These are phyloP conservation scores for Zymoseptoria tritici DNA, from an alignment of 2,329 filamentous ascomycete genomes.

Conservation along the genomic window DNA sequence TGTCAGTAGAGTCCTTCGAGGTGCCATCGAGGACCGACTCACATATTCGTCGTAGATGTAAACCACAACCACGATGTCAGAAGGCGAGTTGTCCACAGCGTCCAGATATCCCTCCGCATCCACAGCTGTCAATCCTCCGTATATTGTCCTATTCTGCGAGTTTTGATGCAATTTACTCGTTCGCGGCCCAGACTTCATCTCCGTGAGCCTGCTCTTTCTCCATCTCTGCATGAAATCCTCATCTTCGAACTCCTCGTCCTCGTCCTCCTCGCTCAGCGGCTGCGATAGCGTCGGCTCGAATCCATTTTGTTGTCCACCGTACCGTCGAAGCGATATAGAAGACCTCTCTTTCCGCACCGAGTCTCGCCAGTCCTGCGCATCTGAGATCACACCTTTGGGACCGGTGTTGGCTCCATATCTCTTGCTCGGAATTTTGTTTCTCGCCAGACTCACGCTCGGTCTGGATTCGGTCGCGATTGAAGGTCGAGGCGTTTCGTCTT, in stretches of 20 bases:
- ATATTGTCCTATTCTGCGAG: conserved; percentile 54
- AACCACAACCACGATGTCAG: conserved; percentile 80
- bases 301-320: neutral
- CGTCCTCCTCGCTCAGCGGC: conserved; percentile 40
- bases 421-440: conserved; percentile 49
- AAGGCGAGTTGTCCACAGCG: conserved; percentile 80
- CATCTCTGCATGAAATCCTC: conserved; percentile 77
- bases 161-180: conserved; percentile 50
- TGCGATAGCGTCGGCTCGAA: neutral
- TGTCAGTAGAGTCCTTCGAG: conserved; percentile 7
- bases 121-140: conserved; percentile 72
- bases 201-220: conserved; percentile 70
- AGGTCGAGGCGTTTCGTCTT: conserved; percentile 30
- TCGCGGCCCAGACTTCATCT: conserved; percentile 59
- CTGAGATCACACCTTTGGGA: conserved; percentile 80
- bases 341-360: conserved; percentile 16
- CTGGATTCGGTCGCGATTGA: conserved; percentile 40
- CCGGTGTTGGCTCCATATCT: conserved; percentile 65
- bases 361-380: conserved; percentile 62
- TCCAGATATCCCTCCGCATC: conserved; percentile 92
- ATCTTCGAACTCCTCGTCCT: conserved; percentile 59
- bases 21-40: conserved; percentile 31
- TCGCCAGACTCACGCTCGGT: conserved; percentile 36
- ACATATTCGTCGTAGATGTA: conserved; percentile 88
- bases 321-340: neutral